phyloP scores from a whole-genome alignment of 164 flowering plant species.

The Stephania japonica region DNA sequence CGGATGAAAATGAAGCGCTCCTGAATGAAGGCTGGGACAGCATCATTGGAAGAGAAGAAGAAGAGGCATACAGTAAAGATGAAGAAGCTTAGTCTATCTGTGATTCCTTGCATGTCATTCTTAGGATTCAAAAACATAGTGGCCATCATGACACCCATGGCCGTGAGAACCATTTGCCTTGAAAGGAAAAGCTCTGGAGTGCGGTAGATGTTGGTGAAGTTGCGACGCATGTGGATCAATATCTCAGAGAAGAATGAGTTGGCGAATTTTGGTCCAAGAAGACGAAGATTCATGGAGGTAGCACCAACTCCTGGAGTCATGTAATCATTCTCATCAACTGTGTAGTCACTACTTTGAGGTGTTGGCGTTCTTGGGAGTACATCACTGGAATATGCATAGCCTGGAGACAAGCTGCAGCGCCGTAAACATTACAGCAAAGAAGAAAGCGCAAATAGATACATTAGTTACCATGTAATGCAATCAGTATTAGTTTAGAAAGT shows the following conservation, averaged over 20 bases:
- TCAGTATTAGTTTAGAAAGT: not conserved
- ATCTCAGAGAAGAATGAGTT: conserved; percentile 49
- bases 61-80: conserved; percentile 70
- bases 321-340: conserved; percentile 58
- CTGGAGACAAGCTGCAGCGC: conserved; percentile 38
- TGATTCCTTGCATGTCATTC: conserved; percentile 42
- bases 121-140: conserved; percentile 61
- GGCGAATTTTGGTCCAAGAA: conserved; percentile 44
- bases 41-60: conserved; percentile 79
- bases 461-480: not conserved
- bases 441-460: too few species aligned
- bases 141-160: conserved; percentile 77
- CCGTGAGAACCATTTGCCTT: conserved; percentile 49
- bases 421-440: not conserved
- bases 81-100: conserved; percentile 63
- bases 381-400: conserved; percentile 42
- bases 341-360: conserved; percentile 65
- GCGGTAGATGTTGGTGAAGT: conserved; percentile 52
- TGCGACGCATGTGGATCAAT: conserved; percentile 58
- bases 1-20: conserved; percentile 70
- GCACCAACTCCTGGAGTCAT: conserved; percentile 30
- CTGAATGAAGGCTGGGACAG: conserved; percentile 74
- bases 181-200: conserved; percentile 82
- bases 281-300: not conserved
- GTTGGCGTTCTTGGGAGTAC: conserved; percentile 50